phyloP scores from a whole-genome alignment of 1,139 yeast species.

The Hemisphaericaspora subhashii region DNA sequence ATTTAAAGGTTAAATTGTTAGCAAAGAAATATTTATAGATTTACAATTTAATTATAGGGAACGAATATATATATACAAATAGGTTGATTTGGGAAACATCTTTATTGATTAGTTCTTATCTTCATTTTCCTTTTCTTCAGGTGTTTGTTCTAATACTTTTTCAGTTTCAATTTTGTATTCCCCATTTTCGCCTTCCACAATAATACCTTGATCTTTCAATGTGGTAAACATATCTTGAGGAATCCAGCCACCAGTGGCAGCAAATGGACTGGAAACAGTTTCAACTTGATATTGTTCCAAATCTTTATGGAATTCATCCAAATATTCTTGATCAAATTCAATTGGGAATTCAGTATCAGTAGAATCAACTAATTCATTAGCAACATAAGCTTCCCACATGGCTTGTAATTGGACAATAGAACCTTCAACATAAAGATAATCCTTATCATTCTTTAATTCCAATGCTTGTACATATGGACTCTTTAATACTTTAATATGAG shows the following conservation, averaged over 20 bases:
- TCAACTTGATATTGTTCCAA: conserved; percentile 69
- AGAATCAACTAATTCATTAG: conserved; percentile 57
- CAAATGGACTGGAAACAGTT: conserved; percentile 72
- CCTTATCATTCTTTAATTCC: conserved; percentile 61
- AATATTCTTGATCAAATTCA: conserved; percentile 52
- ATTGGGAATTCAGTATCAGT: conserved; percentile 56
- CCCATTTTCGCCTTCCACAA: conserved; percentile 41
- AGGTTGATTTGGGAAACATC: no score
- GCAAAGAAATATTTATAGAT: conserved; percentile 72
- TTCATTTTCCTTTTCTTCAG: conserved; percentile 8
- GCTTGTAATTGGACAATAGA: conserved; percentile 70
- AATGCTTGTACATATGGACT: conserved; percentile 66
- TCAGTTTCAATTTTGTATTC: conserved; percentile 41
- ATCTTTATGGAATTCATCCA: conserved; percentile 55
- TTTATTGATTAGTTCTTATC: neutral
- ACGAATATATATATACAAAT: neutral
- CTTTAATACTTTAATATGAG: conserved; percentile 68
- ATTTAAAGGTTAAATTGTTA: conserved; percentile 64
- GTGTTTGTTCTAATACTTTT: conserved; percentile 30
- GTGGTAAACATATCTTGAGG: conserved; percentile 89
- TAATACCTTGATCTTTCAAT: conserved; percentile 64
- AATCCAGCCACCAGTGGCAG: conserved; percentile 92
- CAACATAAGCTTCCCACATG: conserved; percentile 71
- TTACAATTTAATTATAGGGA: neutral
- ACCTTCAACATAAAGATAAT: conserved; percentile 65